Base-by-base conservation (phyloP, 2,329 filamentous ascomycete species). In the Exophiala spinifera region DNA sequence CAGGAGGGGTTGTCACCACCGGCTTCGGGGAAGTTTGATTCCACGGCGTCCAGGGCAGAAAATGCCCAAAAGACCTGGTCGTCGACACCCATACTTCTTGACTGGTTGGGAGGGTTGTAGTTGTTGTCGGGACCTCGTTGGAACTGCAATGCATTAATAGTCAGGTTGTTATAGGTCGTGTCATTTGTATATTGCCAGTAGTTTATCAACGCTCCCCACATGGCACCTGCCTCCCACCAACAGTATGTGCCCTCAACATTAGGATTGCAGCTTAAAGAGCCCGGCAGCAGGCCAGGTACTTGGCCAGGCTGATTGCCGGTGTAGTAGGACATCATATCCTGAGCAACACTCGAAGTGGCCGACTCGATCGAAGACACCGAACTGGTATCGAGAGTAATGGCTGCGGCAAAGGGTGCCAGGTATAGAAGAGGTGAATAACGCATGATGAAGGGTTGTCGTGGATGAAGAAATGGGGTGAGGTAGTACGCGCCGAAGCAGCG, bases 1-100 rank as follows among this genome's bases (percentile, higher is more conserved):
- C 88, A 95, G 56, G 87, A 84, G 0, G 87, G 84, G 15, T 64
- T 60, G 40, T 68, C 67, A 1, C 70, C 69, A 3, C 73, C 75
- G 28, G 70, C 67, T 1, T 71, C 70, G 34, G 61, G 61, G 56
- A 76, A 78, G 39, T 74, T 73, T 52, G 71, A 66, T 61, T 83
- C 80, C 10, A 79, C 79, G 2, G 80, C 80, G 1, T 77, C 73
- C 73, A 83, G 79, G 37, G 77, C 79, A 21, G 77, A 74, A 55
- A 80, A 77, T 1, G 72, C 80, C 80, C 80, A 83, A 63, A 83
- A 82, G 7, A 71, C 74, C 64, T 83, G 80, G 53, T 83, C 80
- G 49, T 83, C 80, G 57, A 83, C 82, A 45, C 79, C 79, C 62
- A 64, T 70, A 0, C 68, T 72, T 44, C 65, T 65, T 7, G 65